These are phyloP conservation scores for Niebla homalea DNA, from an alignment of 495 filamentous ascomycete species.

Conservation along the genomic window DNA sequence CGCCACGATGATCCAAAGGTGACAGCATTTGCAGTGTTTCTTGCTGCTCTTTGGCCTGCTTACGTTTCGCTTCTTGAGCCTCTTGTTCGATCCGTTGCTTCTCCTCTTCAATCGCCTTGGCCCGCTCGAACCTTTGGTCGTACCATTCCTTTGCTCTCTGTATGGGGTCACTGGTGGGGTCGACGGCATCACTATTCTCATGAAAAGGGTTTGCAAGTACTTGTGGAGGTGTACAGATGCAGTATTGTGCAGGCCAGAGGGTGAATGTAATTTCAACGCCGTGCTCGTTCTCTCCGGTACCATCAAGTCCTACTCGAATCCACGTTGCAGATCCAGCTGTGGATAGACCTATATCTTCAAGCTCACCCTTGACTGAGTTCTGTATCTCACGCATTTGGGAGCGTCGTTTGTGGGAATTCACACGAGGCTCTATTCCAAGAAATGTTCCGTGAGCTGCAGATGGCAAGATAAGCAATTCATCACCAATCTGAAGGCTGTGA, in stretches of 20 bases:
- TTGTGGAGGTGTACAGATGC: constrained; percentile 18
- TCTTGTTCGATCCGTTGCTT: constrained; percentile 31
- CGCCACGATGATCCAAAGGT: constrained; percentile 37
- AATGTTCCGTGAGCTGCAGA: not conserved
- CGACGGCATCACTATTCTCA: too few relatives aligned
- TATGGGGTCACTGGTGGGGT: constrained; percentile 40
- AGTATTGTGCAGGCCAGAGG: constrained; percentile 40
- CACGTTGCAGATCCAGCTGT: too few relatives aligned
- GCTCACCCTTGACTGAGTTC: too few relatives aligned
- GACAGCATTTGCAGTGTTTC: constrained; percentile 9
- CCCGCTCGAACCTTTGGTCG: constrained; percentile 19
- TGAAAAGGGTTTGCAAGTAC: not conserved
- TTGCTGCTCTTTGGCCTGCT: constrained; percentile 33
- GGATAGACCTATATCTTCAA: too few relatives aligned
- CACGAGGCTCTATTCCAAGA: not conserved
- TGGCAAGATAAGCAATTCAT: too few relatives aligned
- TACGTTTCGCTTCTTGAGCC: constrained; percentile 32
- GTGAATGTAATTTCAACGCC: constrained; percentile 9
- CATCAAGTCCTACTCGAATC: too few relatives aligned
- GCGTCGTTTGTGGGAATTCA: not conserved
- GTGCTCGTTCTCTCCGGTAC: not conserved
- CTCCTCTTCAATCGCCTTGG: not conserved
- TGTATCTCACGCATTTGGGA: too few relatives aligned
- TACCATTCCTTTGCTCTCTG: constrained; percentile 59
- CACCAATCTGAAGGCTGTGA: too few relatives aligned